Percentiles rank a stretch among this genome's conserved stretches.
phyloP scores from a whole-genome alignment of 2,329 filamentous ascomycete genomes.

The Dactylellina cionopaga region DNA sequence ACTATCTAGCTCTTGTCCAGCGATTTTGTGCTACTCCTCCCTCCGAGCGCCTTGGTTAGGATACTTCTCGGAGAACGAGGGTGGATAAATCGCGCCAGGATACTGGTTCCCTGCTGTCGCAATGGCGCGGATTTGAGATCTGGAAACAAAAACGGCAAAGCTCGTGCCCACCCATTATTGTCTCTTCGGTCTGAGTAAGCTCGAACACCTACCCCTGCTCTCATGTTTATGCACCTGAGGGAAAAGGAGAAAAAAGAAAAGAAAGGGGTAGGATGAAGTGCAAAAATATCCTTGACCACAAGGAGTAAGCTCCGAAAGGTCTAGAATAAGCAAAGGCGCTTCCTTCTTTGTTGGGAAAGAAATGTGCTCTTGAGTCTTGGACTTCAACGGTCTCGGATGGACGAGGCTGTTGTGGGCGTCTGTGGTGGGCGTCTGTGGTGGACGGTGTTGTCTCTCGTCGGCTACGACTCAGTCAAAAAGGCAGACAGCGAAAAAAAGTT shows the following conservation, averaged over 20 bases:
- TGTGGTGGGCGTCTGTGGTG: constrained; percentile 32
- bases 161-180: constrained; percentile 7
- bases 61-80: constrained; percentile 29
- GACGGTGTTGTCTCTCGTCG: constrained; percentile 35
- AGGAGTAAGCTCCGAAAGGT: constrained; percentile 35
- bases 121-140: constrained; percentile 49
- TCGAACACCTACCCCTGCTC: constrained; percentile 29
- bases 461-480: constrained; percentile 24
- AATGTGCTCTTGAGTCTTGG: constrained; percentile 27
- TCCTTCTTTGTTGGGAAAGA: constrained; percentile 46
- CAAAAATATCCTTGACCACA: constrained; percentile 35
- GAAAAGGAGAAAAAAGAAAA: constrained; percentile 29
- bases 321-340: constrained; percentile 27
- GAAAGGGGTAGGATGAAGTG: constrained; percentile 17
- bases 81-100: constrained; percentile 42
- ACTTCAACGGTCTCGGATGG: constrained; percentile 5
- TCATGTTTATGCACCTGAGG: constrained; percentile 22
- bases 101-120: constrained; percentile 28
- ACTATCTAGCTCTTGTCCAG: constrained; percentile 14
- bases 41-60: constrained; percentile 34
- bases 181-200: constrained; percentile 41
- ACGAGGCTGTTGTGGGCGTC: constrained; percentile 1
- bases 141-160: constrained; percentile 35
- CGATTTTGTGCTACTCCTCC: constrained; percentile 18
- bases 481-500: constrained; percentile 9